These are phyloP conservation scores for Puccinia sorghi DNA, from an alignment of 1,284 basidiomycete species.

Conservation along the genomic window DNA sequence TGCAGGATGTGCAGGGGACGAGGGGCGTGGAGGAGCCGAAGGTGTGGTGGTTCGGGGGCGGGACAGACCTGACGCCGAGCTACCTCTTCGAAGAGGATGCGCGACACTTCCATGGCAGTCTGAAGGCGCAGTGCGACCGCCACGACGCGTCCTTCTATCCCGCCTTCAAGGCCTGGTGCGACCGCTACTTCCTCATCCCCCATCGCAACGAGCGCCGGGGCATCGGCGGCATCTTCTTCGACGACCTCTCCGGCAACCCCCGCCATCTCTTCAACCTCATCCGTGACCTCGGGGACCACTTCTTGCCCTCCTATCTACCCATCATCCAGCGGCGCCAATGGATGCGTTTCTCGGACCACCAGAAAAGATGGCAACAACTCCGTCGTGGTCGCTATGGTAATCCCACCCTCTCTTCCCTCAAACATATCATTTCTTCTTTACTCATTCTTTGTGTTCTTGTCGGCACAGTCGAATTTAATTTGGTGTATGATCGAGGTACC, in stretches of 20 bases:
- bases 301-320: constrained; percentile 84
- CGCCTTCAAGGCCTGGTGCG: constrained; percentile 92
- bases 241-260: constrained; percentile 74
- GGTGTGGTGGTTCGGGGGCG: constrained; percentile 99
- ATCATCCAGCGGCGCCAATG: constrained; percentile 68
- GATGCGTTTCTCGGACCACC: constrained; percentile 66
- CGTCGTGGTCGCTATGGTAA: constrained; percentile 62
- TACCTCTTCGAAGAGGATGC: constrained; percentile 89
- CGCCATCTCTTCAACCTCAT: constrained; percentile 77
- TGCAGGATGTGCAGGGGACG: constrained; percentile 50
- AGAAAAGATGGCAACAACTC: constrained; percentile 83
- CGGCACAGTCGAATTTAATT: constrained; percentile 92
- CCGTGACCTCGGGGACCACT: constrained; percentile 70
- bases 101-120: constrained; percentile 76
- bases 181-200: constrained; percentile 93
- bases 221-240: constrained; percentile 94
- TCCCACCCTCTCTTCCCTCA: not conserved
- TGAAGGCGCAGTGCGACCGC: constrained; percentile 74
- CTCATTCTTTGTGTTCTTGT: not conserved
- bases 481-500: constrained; percentile 73
- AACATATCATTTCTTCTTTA: constrained; percentile 65
- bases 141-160: constrained; percentile 74
- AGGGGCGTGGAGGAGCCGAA: constrained; percentile 59
- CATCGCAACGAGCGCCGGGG: constrained; percentile 90
- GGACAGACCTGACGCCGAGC: constrained; percentile 90